Evolutionary conservation across 2,329 filamentous ascomycete species (phyloP).

Genomic region (Verticillium alfalfae): DNA sequence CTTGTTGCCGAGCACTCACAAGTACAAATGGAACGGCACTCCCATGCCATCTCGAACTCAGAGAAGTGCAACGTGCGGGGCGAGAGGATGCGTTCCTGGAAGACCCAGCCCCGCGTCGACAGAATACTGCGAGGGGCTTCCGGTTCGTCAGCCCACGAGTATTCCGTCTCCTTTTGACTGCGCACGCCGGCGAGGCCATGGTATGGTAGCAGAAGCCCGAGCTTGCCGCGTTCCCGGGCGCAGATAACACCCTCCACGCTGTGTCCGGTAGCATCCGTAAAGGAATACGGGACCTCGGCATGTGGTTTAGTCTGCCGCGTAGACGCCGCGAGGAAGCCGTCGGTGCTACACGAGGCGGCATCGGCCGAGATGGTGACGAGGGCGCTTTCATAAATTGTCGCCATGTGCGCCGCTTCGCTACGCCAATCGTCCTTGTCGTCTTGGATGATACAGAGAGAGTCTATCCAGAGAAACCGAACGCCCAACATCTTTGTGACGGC

Average conservation of each 20-base stretch:
- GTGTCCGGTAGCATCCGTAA: neutral
- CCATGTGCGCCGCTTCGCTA: constrained; percentile 10
- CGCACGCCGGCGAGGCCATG: neutral
- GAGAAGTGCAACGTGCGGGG: constrained; percentile 2
- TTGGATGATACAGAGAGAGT: constrained; percentile 25
- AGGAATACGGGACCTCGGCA: neutral
- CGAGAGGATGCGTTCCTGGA: constrained; percentile 4
- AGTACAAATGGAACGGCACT: constrained; percentile 4
- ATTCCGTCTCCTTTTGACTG: neutral
- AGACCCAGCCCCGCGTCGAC: neutral
- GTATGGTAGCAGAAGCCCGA: neutral
- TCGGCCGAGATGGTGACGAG: constrained; percentile 6
- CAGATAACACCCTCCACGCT: rapidly evolving
- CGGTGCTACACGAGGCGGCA: neutral
- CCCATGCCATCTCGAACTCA: constrained; percentile 10
- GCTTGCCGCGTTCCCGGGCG: neutral
- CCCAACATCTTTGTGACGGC: constrained; percentile 14
- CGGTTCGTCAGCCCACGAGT: neutral
- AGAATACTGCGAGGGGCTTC: neutral
- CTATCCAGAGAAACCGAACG: constrained; percentile 23
- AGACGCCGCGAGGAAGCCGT: neutral
- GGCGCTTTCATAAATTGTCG: constrained; percentile 9
- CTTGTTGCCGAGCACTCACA: neutral
- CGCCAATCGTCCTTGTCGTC: constrained; percentile 11
- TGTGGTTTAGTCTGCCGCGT: neutral